These are phyloP conservation scores for Chlorella ohadii DNA, from an alignment of 139 green algal genomes.

Conservation along the genomic window DNA sequence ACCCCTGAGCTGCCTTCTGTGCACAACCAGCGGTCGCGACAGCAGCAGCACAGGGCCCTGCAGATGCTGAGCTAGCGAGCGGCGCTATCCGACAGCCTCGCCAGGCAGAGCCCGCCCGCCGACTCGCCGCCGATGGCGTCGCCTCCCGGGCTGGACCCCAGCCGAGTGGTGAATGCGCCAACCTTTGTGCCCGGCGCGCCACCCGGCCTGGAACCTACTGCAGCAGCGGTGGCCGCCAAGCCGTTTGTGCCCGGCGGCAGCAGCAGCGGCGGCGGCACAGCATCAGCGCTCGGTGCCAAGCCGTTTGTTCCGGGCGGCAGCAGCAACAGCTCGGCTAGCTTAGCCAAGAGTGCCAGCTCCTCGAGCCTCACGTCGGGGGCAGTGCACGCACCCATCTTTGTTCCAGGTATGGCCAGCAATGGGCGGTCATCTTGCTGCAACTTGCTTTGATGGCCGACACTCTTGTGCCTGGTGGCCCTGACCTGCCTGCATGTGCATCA, in stretches of 20 bases:
- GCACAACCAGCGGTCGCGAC: too few species aligned
- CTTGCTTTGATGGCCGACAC: too few species aligned
- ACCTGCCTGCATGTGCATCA: too few species aligned
- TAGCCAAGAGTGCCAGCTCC: constrained; percentile 7
- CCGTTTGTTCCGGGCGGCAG: constrained; percentile 22
- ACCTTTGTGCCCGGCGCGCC: not conserved
- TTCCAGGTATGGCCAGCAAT: not conserved
- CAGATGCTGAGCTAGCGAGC: not conserved
- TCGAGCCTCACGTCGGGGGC: constrained; percentile 22
- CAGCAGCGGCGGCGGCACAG: too few species aligned
- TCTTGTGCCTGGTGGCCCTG: too few species aligned
- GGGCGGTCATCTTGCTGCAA: too few species aligned
- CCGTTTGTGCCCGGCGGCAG: not conserved
- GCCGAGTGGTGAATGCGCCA: not conserved
- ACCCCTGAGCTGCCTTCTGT: too few species aligned
- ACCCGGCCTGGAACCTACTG: not conserved
- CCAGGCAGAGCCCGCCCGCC: not conserved
- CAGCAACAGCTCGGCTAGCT: not conserved
- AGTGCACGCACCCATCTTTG: constrained; percentile 19
- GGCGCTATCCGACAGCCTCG: not conserved
- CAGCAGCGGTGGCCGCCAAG: not conserved
- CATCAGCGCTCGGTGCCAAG: not conserved
- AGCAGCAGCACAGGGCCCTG: not conserved
- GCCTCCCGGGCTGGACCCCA: not conserved
- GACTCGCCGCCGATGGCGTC: not conserved